Evolutionary conservation across 139 green algal genomes (phyloP), one percentile per base, ranked within the genome.

Genomic region (Coelastrella sp.): DNA sequence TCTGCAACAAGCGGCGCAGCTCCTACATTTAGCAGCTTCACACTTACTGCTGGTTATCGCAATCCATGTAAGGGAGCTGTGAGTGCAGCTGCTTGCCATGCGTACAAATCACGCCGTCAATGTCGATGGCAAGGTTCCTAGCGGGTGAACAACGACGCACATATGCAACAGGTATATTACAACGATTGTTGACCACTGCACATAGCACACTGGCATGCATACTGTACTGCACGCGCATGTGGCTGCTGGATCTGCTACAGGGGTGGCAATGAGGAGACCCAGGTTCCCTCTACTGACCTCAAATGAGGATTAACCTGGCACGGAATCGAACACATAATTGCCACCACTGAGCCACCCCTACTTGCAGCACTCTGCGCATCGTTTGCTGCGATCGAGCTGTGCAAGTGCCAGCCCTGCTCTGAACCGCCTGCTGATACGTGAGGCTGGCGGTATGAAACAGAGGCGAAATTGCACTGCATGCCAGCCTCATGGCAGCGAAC

Each of bases 221-320:
- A 21, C 45, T 21, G 45, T 8, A 8, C 64, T 30, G 64, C 64
- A 19, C 19, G 64, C 27, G 60, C 64, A 73, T 77, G 3, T 77
- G 71, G 34, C 37, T 64, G 71, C 15, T 41, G 25, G 37, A 35
- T 79, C n/a, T 63, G 45, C 38, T 21, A 43, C 30, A 35, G 48
- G 48, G 32, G 32, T 68, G 76, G 60, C 77, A 30, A 84, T 84
- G 77, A 84, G 53, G 77, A 84, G 59, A 84, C 77, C 37, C 30
- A 84, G 77, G 77, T 84, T 84, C 77, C 77, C 77, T 84, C 77
- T 84, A 84, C 77, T 75, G 77, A 84, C 38, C 27, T 19, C 34
- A 30, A 32, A 1, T 73, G 60, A 74, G 77, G 60, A 84, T 64
- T 30, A 73, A 84, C 38, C 77, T 48, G 77, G 77, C 77, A 84